Conservation (phyloP, 2,329 filamentous ascomycete genomes). For the Beauveria asiatica region DNA sequence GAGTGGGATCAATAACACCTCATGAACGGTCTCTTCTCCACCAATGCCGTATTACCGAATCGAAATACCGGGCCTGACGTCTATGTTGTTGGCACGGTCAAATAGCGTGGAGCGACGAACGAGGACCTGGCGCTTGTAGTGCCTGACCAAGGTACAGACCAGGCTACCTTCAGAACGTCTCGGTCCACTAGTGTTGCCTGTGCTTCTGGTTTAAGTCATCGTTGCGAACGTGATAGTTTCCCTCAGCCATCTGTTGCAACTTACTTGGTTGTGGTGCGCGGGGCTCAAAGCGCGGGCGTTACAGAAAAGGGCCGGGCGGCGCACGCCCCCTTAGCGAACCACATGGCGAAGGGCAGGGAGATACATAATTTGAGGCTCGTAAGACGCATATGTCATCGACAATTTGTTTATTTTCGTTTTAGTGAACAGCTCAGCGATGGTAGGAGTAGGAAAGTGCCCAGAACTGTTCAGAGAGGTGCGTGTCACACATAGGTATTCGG, state of each 20-base stretch:
- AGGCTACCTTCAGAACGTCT: neutral
- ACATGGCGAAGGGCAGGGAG: neutral
- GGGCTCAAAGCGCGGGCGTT: neutral
- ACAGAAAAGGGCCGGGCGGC: conserved; percentile 1
- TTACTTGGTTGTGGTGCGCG: neutral
- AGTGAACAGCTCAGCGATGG: neutral
- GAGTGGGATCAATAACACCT: neutral
- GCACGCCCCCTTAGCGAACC: neutral
- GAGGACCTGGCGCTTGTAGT: neutral
- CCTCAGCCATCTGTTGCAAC: neutral
- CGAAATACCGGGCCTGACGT: neutral
- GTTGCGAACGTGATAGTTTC: neutral
- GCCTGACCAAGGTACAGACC: neutral
- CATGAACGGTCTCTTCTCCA: neutral
- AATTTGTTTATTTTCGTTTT: neutral
- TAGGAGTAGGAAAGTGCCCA: neutral
- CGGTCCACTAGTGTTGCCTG: neutral
- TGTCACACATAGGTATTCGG: no score
- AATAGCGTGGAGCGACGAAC: neutral
- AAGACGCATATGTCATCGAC: neutral
- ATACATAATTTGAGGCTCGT: neutral
- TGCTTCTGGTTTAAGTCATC: neutral
- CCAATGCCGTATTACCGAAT: neutral
- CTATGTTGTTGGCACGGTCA: neutral
- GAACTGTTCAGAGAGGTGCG: no score